A percentile compares a stretch with the other conserved stretches of the same genome.
These are phyloP conservation scores for Huiozyma sinensis DNA, from an alignment of 805 yeast genomes.

Conservation along the genomic window DNA sequence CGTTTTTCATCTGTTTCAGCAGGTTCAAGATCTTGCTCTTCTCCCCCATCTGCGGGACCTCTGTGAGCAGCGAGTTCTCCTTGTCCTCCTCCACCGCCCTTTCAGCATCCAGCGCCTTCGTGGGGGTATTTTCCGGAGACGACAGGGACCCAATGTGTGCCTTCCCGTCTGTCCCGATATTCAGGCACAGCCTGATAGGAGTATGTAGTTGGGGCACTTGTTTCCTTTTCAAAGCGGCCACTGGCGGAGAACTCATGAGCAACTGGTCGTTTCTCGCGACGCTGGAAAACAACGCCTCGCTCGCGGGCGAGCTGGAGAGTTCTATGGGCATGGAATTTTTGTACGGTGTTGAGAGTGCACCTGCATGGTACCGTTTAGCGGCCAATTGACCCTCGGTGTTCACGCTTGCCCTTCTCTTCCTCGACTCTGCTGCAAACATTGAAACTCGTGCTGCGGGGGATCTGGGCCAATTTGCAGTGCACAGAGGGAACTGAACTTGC, in stretches of 20 bases:
- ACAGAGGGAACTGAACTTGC: too few species aligned
- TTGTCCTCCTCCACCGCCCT: background rate
- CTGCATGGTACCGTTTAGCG: too few species aligned
- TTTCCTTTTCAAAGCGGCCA: background rate
- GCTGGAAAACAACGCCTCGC: conserved; percentile 4
- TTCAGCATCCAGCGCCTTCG: background rate
- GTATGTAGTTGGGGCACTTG: background rate
- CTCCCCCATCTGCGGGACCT: conserved; percentile 6
- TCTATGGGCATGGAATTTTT: too few species aligned
- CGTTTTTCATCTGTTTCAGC: conserved; percentile 22
- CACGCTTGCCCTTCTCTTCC: too few species aligned
- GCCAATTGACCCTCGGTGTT: too few species aligned
- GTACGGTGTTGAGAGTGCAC: background rate
- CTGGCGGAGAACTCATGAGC: conserved; percentile 3
- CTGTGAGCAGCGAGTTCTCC: background rate
- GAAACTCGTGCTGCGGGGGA: too few species aligned
- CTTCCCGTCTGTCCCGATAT: conserved; percentile 26
- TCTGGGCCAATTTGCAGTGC: too few species aligned
- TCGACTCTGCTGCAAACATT: too few species aligned
- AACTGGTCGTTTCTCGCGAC: conserved; percentile 1
- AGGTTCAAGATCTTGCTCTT: conserved; percentile 20
- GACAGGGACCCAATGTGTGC: conserved; percentile 17
- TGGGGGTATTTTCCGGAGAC: background rate
- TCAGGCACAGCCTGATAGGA: conserved; percentile 18
- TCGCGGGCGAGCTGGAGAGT: conserved; percentile 1